Evolutionary conservation across 345 rosid genomes (phyloP), one percentile per base, ranked within the genome.

Genomic region (Citropsis articulata): DNA sequence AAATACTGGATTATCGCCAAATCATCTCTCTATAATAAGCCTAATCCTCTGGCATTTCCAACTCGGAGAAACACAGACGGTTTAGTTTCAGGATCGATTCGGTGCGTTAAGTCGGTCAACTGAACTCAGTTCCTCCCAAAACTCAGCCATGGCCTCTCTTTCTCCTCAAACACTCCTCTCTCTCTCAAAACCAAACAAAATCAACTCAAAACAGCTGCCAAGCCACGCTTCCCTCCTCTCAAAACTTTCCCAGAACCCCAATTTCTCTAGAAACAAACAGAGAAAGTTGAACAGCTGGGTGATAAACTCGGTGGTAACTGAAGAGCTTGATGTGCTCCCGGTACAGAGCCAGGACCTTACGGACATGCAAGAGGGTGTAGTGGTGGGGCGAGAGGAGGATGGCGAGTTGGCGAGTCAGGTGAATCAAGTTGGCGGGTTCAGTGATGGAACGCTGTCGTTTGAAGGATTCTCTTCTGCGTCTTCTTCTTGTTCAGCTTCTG

Each of bases 381-480:
- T 77, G 80, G 84, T 88, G 75, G 76, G 73, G 42, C 90, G 91
- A 86, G 86, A 89, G 84, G 86, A 90, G 83, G 87, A 86, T 71
- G 83, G 56, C 7, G 93, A 89, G 57, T 63, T 90, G 73, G 85
- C 38, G 85, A 80, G 79, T 83, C 89, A 86, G 71, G 90, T 89
- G 73, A 88, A 88, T 68, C 98, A 94, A 19, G 91, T 91, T 75
- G 87, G 87, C 22, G 87, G 82, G 72, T 78, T 85, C 71, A 86
- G 82, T 27, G 97, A 93, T 40, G 93, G 85, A 21, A 87, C 83
- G 80, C 70, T 95, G 40, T 90, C 94, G n/a, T 86, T 92, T 35
- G 98, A 95, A 82, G 98, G 97, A 5, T 88, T 93, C 79, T 84
- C 90, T 73, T 88, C 91, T 21, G 86, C 82, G n/a, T n/a, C 82